Base-by-base conservation (phyloP, 2,329 filamentous ascomycete species). In the Helminthosporium solani region DNA sequence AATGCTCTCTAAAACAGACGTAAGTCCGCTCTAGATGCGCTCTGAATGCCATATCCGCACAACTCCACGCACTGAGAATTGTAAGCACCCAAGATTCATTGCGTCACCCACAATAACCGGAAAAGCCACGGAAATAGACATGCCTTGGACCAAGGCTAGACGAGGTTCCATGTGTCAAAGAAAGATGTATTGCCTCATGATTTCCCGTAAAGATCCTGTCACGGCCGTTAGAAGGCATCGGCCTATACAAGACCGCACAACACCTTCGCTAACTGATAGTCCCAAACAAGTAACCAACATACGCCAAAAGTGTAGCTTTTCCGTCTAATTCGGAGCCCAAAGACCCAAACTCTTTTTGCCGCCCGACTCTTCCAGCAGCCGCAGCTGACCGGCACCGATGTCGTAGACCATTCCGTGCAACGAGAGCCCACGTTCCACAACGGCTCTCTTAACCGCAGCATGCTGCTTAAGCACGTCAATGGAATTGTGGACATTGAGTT, bases 361-460 rank as follows among this genome's bases (percentile, higher is more conserved):
- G 3, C 42, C 47, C 7, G 41, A 16, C 23, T 58, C 50, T 7
- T 79, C 76, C 47, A 85, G 54, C 49, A 81, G 73, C 44, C 77
- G 73, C 57, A 84, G 68, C 37, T 76, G 64, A n/a, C 80, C 81
- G 19, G 67, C 76, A 3, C 66, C 78, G 48, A 84, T 75, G 59
- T 94, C 85, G 66, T 88, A 92, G 12, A 95, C 75, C 42, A 85
- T 77, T n/a, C 88, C 89, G 67, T 94, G 88, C 5, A 95, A 79
- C 70, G 85, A 74, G 33, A 95, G 70, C 1, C 85, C 86, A 21
- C 87, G 77, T 58, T 89, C 83, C 53, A 75, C 70, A 49, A 90
- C 81, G 20, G 87, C 88, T 51, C 88, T 84, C 60, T 84, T 78
- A 23, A 95, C 79, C 19, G 81, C 79, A 40, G 78, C 75, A 69